phyloP scores from a whole-genome alignment of 2,329 filamentous ascomycete species.

The Trichoderma afroharzianum region DNA sequence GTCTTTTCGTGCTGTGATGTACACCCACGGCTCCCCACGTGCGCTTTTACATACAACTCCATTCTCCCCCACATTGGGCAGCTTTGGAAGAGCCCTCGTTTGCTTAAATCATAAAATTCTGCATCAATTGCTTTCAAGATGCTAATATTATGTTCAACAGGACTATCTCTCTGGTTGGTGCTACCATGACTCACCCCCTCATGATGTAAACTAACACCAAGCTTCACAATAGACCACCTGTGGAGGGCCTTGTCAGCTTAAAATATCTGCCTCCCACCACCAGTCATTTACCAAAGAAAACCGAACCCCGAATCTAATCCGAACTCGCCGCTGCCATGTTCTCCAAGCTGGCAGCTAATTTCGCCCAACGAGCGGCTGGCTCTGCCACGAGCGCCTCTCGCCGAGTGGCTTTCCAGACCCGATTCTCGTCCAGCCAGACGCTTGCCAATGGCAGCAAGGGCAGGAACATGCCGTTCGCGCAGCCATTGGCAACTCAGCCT shows the following conservation, averaged over 20 bases:
- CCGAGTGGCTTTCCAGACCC: conserved; percentile 39
- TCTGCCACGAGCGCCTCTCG: conserved; percentile 39
- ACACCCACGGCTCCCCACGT: not conserved
- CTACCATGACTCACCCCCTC: conserved; percentile 42
- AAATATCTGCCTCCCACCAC: conserved; percentile 7
- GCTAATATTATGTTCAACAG: conserved; percentile 37
- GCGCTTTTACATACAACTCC: not conserved
- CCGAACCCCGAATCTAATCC: not conserved
- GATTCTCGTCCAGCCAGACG: conserved; percentile 35
- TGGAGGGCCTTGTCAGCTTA: conserved; percentile 39
- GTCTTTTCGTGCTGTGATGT: not conserved
- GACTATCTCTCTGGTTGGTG: conserved; percentile 73
- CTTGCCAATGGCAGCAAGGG: conserved; percentile 65
- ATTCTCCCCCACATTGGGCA: not conserved
- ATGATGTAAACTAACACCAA: conserved; percentile 18
- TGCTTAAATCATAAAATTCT: not conserved
- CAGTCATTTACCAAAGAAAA: not conserved
- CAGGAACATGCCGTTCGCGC: conserved; percentile 60
- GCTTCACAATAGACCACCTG: conserved; percentile 36
- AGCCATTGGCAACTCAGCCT: conserved; percentile 58
- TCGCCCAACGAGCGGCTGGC: conserved; percentile 51
- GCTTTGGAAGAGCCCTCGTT: not conserved
- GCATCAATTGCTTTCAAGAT: not conserved
- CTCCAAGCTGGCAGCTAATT: conserved; percentile 50
- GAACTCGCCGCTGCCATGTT: conserved; percentile 48